phyloP scores from a whole-genome alignment of 1,139 yeast genomes.

The Geotrichum candidum region DNA sequence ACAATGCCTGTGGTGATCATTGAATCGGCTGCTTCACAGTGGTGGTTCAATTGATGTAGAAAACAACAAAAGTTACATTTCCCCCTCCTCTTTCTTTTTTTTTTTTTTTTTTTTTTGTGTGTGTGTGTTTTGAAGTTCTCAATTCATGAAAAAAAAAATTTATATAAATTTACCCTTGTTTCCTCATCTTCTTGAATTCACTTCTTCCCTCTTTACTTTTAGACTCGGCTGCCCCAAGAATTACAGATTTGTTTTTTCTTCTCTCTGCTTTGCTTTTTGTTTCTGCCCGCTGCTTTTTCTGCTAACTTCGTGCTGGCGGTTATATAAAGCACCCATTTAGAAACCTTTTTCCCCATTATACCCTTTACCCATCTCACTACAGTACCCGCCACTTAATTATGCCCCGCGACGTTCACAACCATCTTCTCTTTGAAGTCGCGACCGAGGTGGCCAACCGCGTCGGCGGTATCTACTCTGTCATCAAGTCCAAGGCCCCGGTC shows the following conservation, averaged over 20 bases:
- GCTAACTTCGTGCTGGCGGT: neutral
- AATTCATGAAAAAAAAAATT: neutral
- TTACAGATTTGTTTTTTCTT: neutral
- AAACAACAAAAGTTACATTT: neutral
- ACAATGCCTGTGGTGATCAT: neutral
- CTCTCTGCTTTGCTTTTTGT: neutral
- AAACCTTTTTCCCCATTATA: neutral
- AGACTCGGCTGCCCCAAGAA: neutral
- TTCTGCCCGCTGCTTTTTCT: neutral
- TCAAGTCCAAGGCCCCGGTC: conserved; percentile 94
- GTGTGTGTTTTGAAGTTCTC: neutral
- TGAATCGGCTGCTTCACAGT: neutral
- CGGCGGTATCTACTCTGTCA: conserved; percentile 95
- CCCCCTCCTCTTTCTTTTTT: neutral
- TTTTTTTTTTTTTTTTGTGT: neutral
- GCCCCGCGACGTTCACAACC: conserved; percentile 52
- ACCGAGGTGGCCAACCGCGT: conserved; percentile 97
- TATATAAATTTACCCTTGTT: neutral
- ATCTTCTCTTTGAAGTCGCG: conserved; percentile 85
- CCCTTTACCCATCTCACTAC: conserved; percentile 6
- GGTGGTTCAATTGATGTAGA: neutral
- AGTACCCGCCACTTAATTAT: conserved; percentile 8
- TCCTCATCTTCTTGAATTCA: no score
- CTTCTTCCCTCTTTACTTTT: neutral
- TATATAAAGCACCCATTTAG: neutral